These are phyloP conservation scores for Xerocomellus dryophilus DNA, from an alignment of 768 basidiomycete species.

Conservation along the genomic window DNA sequence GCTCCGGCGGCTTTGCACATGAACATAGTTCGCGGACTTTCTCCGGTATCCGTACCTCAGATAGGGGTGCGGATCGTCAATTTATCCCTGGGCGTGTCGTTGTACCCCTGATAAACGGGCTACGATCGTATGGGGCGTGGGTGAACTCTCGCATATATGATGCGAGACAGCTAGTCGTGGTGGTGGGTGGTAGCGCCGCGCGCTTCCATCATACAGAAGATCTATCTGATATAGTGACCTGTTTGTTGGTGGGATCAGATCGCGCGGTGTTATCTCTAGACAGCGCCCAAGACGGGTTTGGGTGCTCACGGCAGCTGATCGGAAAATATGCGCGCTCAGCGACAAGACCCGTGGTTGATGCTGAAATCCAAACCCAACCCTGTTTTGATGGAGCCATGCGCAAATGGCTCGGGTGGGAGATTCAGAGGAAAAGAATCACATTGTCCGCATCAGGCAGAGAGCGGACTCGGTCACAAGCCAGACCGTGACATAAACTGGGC, in stretches of 20 bases:
- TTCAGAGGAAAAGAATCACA: not conserved
- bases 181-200: not conserved
- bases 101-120: not conserved
- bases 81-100: not conserved
- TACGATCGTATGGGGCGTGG: constrained; percentile 1
- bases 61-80: constrained; percentile 17
- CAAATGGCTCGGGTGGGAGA: not conserved
- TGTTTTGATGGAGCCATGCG: not conserved
- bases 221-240: not conserved
- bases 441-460: not conserved
- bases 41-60: not conserved
- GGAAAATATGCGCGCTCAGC: not conserved
- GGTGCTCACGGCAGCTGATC: constrained; percentile 3
- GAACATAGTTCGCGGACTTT: constrained; percentile 8
- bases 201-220: constrained; percentile 1
- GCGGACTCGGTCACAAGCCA: not conserved
- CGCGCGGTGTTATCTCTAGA: constrained; percentile 3
- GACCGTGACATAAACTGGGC: not conserved
- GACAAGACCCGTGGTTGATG: not conserved
- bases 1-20: not conserved
- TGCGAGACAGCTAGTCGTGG: not conserved
- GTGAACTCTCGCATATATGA: not conserved
- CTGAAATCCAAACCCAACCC: not conserved
- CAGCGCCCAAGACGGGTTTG: not conserved
- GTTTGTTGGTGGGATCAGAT: constrained; percentile 9